Percentiles rank a stretch among this genome's conserved stretches.
These are phyloP conservation scores for Rhododendron kiyosumense DNA, from an alignment of 148 eudicot genomes.

Conservation along the genomic window DNA sequence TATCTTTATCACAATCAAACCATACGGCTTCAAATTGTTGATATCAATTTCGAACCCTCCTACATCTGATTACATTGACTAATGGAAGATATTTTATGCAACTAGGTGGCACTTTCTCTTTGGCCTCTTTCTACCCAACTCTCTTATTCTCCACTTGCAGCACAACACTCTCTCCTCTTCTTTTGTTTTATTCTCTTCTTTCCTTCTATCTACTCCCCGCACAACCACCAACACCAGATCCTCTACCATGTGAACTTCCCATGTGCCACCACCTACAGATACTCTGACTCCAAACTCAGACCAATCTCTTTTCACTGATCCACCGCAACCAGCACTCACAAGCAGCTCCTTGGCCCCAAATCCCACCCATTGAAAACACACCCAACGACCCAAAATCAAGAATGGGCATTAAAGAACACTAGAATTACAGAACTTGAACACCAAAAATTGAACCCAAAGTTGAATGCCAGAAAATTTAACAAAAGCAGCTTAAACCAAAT, in stretches of 20 bases:
- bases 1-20: not conserved
- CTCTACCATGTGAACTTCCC: slow-evolving; percentile 2
- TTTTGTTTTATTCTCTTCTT: not conserved
- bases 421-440: not conserved
- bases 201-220: not conserved
- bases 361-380: not conserved
- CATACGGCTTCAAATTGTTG: not conserved
- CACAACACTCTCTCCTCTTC: not conserved
- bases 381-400: not conserved
- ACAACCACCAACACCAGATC: not conserved
- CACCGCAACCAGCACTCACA: not conserved
- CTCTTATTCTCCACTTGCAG: not conserved
- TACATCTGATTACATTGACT: not conserved
- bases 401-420: not conserved
- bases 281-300: not conserved
- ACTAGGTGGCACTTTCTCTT: not conserved
- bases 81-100: not conserved
- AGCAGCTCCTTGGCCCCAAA: not conserved
- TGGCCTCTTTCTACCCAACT: not conserved
- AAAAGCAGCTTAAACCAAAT: not conserved
- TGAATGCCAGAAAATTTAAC: not conserved
- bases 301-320: not conserved
- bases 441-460: not conserved
- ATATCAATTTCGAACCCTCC: not conserved
- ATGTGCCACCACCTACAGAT: not conserved